Conservation (phyloP, 305 asterid species). For the Solanum hybrid region DNA sequence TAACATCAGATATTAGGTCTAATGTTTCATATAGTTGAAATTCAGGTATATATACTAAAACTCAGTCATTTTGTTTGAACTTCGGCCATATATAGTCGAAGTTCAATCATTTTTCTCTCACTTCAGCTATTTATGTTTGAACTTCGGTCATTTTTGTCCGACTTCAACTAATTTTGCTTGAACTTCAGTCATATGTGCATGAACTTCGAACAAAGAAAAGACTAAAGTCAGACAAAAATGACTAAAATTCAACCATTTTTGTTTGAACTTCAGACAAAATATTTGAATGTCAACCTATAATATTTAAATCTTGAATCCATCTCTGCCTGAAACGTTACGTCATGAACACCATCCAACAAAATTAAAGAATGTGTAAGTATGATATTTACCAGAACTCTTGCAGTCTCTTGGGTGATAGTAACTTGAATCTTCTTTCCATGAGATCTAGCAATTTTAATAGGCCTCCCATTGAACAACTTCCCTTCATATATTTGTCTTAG, state of each 20-base stretch:
- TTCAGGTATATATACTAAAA: background rate
- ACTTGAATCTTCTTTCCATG: conserved; percentile 90
- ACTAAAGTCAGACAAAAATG: background rate
- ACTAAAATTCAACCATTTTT: background rate
- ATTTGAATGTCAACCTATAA: background rate
- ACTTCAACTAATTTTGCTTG: background rate
- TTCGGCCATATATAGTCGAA: background rate
- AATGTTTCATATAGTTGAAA: background rate
- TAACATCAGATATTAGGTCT: background rate
- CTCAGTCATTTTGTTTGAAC: background rate
- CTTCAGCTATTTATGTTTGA: background rate
- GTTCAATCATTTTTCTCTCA: background rate
- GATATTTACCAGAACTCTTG: conserved; percentile 54
- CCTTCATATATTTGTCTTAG: conserved; percentile 60
- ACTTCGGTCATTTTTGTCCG: background rate
- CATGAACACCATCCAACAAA: background rate
- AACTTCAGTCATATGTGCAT: background rate
- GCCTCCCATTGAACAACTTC: conserved; percentile 69
- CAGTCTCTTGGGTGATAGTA: conserved; percentile 59
- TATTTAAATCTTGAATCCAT: background rate
- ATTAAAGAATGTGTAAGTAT: background rate
- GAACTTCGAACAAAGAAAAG: background rate
- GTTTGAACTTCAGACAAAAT: background rate
- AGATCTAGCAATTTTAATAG: conserved; percentile 69
- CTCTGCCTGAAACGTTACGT: background rate